phyloP scores from a whole-genome alignment of 2,329 filamentous ascomycete species.

The Aschersonia sp. region DNA sequence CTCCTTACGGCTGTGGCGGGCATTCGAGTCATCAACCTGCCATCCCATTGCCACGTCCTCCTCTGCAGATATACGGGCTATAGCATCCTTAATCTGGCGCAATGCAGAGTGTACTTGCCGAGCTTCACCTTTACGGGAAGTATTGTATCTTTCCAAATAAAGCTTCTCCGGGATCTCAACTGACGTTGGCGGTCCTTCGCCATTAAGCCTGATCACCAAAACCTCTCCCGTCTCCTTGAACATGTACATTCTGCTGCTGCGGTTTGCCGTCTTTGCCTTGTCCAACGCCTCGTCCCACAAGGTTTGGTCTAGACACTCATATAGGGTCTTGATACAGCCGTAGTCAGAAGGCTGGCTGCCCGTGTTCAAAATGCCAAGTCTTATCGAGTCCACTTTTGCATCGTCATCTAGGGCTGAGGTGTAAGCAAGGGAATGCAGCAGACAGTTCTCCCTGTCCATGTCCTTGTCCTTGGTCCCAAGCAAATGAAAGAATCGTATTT shows the following conservation, averaged over 20 bases:
- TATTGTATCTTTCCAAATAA: slow-evolving; percentile 40
- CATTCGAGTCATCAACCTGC: slow-evolving; percentile 9
- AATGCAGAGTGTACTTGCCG: slow-evolving; percentile 25
- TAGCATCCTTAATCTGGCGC: slow-evolving; percentile 16
- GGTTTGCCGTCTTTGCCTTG: too few species aligned
- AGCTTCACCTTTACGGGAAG: slow-evolving; percentile 28
- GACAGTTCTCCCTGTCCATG: slow-evolving; percentile 8
- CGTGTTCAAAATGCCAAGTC: slow-evolving; percentile 28
- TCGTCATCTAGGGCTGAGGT: slow-evolving; percentile 14
- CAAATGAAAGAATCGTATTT: slow-evolving; percentile 29
- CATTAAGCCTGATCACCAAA: slow-evolving; percentile 29
- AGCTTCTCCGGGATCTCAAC: slow-evolving; percentile 36
- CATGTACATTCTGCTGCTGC: slow-evolving; percentile 18
- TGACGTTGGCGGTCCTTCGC: slow-evolving; percentile 24
- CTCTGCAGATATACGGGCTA: slow-evolving; percentile 10
- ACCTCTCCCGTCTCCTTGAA: slow-evolving; percentile 34
- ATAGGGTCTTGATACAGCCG: slow-evolving; percentile 24
- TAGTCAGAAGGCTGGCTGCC: slow-evolving; percentile 22
- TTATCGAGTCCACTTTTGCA: slow-evolving; percentile 17
- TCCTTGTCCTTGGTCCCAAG: slow-evolving; percentile 16
- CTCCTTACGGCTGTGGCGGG: slow-evolving; percentile 13
- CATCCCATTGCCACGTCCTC: slow-evolving; percentile 13
- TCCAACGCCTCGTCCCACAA: slow-evolving; percentile 27
- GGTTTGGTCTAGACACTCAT: slow-evolving; percentile 32
- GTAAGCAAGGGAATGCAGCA: slow-evolving; percentile 19